These are phyloP conservation scores for Calocera cornea DNA, from an alignment of 768 basidiomycete species.

Conservation along the genomic window DNA sequence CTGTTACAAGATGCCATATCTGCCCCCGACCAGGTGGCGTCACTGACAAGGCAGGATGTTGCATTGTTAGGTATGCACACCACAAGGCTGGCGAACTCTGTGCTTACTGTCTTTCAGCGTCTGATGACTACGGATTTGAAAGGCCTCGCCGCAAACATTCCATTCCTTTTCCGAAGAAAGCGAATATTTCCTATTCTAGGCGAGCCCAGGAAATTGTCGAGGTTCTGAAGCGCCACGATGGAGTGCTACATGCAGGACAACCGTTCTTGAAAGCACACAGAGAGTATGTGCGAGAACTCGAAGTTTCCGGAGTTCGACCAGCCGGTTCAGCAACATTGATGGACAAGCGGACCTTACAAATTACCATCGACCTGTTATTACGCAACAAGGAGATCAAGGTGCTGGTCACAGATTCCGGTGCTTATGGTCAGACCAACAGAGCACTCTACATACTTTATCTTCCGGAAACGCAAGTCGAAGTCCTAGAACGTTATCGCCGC, in stretches of 20 bases:
- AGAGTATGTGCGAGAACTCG: not conserved
- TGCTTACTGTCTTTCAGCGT: too few species aligned
- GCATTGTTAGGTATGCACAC: too few species aligned
- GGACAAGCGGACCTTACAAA: not conserved
- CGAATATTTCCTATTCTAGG: not conserved
- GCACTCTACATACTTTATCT: not conserved
- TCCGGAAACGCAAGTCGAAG: not conserved
- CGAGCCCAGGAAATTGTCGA: not conserved
- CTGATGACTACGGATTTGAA: too few species aligned
- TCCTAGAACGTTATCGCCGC: not conserved
- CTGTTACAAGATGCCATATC: too few species aligned
- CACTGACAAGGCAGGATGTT: too few species aligned
- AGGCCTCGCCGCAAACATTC: too few species aligned
- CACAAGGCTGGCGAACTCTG: too few species aligned
- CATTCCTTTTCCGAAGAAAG: not conserved
- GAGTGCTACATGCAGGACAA: not conserved
- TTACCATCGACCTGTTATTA: conserved; percentile 13
- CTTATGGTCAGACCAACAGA: conserved; percentile 6
- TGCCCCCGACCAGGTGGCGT: too few species aligned
- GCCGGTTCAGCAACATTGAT: not conserved
- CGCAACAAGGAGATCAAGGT: conserved; percentile 15
- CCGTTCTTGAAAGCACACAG: not conserved
- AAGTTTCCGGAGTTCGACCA: not conserved
- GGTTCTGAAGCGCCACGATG: not conserved
- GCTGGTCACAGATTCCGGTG: conserved; percentile 17